phyloP scores from a whole-genome alignment of 1,284 basidiomycete species.

The Pseudozyma sp. region DNA sequence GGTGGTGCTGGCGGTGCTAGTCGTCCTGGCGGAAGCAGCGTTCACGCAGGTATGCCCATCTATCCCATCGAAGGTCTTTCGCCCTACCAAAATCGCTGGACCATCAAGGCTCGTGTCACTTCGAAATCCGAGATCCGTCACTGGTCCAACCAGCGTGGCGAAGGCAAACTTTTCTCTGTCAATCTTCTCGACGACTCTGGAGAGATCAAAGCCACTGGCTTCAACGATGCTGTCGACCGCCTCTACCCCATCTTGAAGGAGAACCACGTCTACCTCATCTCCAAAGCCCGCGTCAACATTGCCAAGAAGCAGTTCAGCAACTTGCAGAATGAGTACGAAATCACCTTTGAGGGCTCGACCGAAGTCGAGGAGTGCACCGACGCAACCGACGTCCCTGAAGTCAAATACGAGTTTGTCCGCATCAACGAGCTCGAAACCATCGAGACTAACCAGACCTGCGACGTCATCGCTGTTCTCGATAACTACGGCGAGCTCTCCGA shows the following conservation, averaged over 20 bases:
- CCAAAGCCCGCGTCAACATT: constrained; percentile 89
- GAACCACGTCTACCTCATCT: constrained; percentile 91
- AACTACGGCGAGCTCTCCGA: constrained; percentile 63
- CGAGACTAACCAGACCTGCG: constrained; percentile 69
- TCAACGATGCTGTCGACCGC: constrained; percentile 87
- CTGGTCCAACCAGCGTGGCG: constrained; percentile 90
- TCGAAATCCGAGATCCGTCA: constrained; percentile 89
- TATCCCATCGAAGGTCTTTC: constrained; percentile 94
- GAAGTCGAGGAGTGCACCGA: constrained; percentile 67
- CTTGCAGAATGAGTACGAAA: constrained; percentile 92
- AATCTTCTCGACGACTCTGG: constrained; percentile 92
- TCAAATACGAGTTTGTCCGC: constrained; percentile 67
- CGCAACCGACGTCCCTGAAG: constrained; percentile 65
- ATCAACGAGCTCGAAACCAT: constrained; percentile 65
- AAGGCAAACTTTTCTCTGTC: constrained; percentile 94
- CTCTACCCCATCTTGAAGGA: constrained; percentile 87
- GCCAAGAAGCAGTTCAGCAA: constrained; percentile 98
- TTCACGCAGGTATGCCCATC: constrained; percentile 70
- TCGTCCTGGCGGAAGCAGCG: constrained; percentile 52
- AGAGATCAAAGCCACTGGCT: constrained; percentile 76
- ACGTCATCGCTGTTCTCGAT: constrained; percentile 65
- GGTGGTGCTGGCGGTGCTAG: constrained; percentile 19
- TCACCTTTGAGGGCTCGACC: constrained; percentile 79
- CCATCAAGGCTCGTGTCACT: constrained; percentile 93
- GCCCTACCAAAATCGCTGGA: constrained; percentile 96